These are phyloP conservation scores for Erythrophleum ivorense DNA, from an alignment of 331 rosid species.

Conservation along the genomic window DNA sequence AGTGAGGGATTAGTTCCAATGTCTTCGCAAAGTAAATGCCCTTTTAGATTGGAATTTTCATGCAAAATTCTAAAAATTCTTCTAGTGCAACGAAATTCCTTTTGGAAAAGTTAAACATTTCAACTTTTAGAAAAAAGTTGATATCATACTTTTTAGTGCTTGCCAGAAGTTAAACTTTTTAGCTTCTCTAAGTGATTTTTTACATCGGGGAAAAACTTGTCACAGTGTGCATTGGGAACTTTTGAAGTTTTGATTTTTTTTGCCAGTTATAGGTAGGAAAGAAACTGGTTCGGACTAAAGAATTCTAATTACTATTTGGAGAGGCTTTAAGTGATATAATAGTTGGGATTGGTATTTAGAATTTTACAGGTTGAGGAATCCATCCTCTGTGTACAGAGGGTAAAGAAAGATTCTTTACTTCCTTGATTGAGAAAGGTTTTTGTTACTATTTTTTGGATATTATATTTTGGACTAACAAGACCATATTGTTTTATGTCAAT, in stretches of 20 bases:
- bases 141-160: too few species aligned
- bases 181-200: neutral
- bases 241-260: neutral
- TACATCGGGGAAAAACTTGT: neutral
- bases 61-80: neutral
- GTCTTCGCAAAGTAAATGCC: too few species aligned
- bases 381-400: neutral
- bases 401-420: neutral
- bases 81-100: too few species aligned
- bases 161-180: too few species aligned
- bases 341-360: neutral
- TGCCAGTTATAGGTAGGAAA: neutral
- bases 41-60: neutral
- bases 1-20: neutral
- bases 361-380: neutral
- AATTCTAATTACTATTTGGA: too few species aligned
- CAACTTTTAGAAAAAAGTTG: neutral
- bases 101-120: neutral
- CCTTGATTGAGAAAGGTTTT: neutral
- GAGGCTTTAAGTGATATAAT: neutral
- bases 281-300: neutral
- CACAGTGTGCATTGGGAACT: neutral
- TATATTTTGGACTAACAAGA: neutral
- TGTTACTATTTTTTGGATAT: neutral
- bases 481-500: too few species aligned